phyloP scores from a whole-genome alignment of 306 rosid species.

The Quercus wislizeni region DNA sequence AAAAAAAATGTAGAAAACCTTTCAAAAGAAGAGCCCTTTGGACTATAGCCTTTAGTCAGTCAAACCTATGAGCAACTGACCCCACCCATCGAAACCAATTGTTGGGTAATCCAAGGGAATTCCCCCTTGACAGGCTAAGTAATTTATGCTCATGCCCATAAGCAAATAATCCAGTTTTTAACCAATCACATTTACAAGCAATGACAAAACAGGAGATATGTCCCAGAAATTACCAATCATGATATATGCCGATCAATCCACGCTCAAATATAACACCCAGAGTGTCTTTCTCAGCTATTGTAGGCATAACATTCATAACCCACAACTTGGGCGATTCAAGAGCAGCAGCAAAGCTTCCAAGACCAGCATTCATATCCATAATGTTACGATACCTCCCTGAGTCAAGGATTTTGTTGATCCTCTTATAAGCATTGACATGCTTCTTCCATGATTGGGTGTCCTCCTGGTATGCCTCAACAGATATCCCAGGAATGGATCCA shows the following conservation, averaged over 20 bases:
- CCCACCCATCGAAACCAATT: too few species aligned
- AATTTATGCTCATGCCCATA: too few species aligned
- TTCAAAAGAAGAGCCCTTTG: too few species aligned
- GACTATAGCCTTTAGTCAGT: too few species aligned
- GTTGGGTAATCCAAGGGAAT: too few species aligned
- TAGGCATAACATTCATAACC: slow-evolving; percentile 90
- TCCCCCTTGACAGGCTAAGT: too few species aligned
- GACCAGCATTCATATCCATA: slow-evolving; percentile 90
- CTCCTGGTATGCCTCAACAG: slow-evolving; percentile 44
- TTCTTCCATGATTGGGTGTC: slow-evolving; percentile 71
- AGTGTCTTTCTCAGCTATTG: slow-evolving; percentile 63
- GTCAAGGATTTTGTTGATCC: slow-evolving; percentile 56
- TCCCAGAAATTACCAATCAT: slow-evolving; percentile 58
- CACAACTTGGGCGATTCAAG: slow-evolving; percentile 71
- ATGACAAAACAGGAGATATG: background rate
- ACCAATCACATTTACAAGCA: background rate
- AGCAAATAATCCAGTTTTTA: background rate
- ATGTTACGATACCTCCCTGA: slow-evolving; percentile 70
- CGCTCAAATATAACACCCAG: slow-evolving; percentile 70
- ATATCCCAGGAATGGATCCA: slow-evolving; percentile 51
- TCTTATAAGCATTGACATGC: slow-evolving; percentile 74
- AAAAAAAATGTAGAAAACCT: too few species aligned
- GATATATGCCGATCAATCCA: slow-evolving; percentile 77
- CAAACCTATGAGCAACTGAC: too few species aligned
- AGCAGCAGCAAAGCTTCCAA: slow-evolving; percentile 89